These are phyloP conservation scores for Alnus rubra DNA, from an alignment of 306 rosid species.

Conservation along the genomic window DNA sequence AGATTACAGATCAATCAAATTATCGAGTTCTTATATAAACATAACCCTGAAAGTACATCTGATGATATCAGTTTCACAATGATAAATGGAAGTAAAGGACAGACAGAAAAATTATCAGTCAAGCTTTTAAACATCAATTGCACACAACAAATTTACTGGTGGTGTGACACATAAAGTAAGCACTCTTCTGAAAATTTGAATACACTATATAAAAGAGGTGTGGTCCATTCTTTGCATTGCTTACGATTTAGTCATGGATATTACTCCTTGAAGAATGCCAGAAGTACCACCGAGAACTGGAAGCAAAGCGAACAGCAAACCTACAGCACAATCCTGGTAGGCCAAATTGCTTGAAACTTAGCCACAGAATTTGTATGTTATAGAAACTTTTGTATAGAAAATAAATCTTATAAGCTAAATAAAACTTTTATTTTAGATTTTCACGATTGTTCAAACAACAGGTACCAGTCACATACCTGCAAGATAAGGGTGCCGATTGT, in stretches of 20 bases:
- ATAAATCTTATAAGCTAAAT: background rate
- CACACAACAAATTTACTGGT: conserved; percentile 3
- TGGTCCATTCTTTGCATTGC: conserved; percentile 30
- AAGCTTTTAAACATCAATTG: conserved; percentile 9
- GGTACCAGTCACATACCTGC: conserved; percentile 51
- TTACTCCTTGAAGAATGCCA: conserved; percentile 89
- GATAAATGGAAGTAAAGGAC: conserved; percentile 1
- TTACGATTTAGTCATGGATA: conserved; percentile 92
- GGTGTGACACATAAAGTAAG: conserved; percentile 9
- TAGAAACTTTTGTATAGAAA: conserved; percentile 13
- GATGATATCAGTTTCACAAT: background rate
- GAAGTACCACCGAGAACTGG: conserved; percentile 94
- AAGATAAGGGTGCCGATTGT: conserved; percentile 86
- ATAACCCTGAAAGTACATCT: background rate
- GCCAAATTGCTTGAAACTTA: conserved; percentile 23
- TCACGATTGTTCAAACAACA: background rate
- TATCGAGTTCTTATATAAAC: background rate
- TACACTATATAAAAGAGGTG: conserved; percentile 19
- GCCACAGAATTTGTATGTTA: conserved; percentile 11
- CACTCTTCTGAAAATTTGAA: conserved; percentile 8
- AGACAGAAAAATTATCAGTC: background rate
- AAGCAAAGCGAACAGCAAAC: conserved; percentile 94
- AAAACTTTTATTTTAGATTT: background rate
- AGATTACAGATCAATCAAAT: conserved; percentile 16
- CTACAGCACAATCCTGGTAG: conserved; percentile 92